Evolutionary conservation across 2,329 filamentous ascomycete species (phyloP), one percentile per base, ranked within the genome.

Genomic region (Thelonectria discophora): DNA sequence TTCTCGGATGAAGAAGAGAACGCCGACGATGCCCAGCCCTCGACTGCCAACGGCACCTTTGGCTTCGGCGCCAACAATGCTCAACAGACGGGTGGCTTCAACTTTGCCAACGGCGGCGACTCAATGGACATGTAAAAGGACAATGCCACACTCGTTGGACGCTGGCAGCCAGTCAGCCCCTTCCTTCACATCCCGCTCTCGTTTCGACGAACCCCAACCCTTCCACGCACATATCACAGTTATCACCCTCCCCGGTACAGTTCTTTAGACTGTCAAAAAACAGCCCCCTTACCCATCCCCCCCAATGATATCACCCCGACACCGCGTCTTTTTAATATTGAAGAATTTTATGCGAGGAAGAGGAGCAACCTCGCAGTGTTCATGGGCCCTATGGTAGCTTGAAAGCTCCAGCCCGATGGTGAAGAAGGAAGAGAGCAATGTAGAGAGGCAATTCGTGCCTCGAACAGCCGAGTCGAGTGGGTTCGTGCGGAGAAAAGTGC

Each of bases 1-100:
- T 99, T 99, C 84, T 97, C 94, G 0, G 95, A 99, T 74, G 95
- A 99, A 70, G 95, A 98, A 58, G 95, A 97, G 76, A 93, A 94
- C 72, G 93, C 93, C 70, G 92, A 93, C 65, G 92, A 96, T 73
- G 82, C 82, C 45, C 90, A 93, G 75, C 77, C 82, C 24, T 87
- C 90, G 72, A 88, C 87, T 47, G 78, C 84, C 42, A 91, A 91
- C 73, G 90, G 90, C 61, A 88, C 88, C 59, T 95, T 94, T 78
- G 87, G 94, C 73, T 91, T 98, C 79, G 89, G 91, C 74, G 82
- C 89, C 72, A 88, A 86, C 75, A 81, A 79, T 55, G 76, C 77
- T 42, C 78, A 80, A 72, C 89, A 92, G 75, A 87, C 90, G 72
- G 90, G 91, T 69, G 91, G 91, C 75, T 99, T 98, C 88, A 97